phyloP scores from a whole-genome alignment of 2,329 filamentous ascomycete genomes.

The Dryadomyces sulphureus region DNA sequence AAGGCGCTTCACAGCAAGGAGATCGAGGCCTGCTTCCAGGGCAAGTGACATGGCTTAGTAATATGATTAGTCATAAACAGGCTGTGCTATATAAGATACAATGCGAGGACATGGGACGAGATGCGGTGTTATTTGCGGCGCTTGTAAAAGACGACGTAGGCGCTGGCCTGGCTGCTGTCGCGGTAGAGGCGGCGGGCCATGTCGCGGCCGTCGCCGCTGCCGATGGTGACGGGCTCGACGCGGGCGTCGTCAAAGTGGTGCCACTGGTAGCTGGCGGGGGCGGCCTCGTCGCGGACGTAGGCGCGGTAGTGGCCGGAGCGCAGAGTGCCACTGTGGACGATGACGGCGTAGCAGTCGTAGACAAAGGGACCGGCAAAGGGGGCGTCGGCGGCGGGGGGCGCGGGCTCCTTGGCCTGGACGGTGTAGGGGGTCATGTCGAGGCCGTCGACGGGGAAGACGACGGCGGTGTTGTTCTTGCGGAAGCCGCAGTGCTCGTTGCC shows the following conservation, averaged over 20 bases:
- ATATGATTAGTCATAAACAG: neutral
- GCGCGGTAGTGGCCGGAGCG: slow-evolving; percentile 70
- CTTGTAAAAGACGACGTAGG: slow-evolving; percentile 14
- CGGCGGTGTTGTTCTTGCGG: slow-evolving; percentile 54
- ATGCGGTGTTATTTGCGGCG: neutral
- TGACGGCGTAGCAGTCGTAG: slow-evolving; percentile 79
- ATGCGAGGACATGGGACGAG: neutral
- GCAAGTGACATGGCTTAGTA: neutral
- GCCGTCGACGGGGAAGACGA: slow-evolving; percentile 63
- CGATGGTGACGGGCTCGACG: slow-evolving; percentile 11
- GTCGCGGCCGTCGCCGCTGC: slow-evolving; percentile 11
- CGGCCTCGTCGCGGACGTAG: slow-evolving; percentile 44
- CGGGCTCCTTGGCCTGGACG: slow-evolving; percentile 4
- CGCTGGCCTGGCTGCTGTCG: slow-evolving; percentile 9
- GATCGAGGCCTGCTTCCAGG: slow-evolving; percentile 26
- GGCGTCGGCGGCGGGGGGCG: neutral
- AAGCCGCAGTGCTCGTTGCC: slow-evolving; percentile 17
- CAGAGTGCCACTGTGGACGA: slow-evolving; percentile 59
- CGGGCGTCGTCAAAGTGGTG: slow-evolving; percentile 30
- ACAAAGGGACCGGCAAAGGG: slow-evolving; percentile 40
- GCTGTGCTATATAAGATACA: neutral
- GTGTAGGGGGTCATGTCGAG: slow-evolving; percentile 39
- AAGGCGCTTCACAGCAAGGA: slow-evolving; percentile 35
- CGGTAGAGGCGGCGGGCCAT: slow-evolving; percentile 11
- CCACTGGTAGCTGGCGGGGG: slow-evolving; percentile 34